Percentiles rank a stretch among this genome's conserved stretches.
These are phyloP conservation scores for Pythium diclinum DNA, from an alignment of 352 stramenopile species.

Conservation along the genomic window DNA sequence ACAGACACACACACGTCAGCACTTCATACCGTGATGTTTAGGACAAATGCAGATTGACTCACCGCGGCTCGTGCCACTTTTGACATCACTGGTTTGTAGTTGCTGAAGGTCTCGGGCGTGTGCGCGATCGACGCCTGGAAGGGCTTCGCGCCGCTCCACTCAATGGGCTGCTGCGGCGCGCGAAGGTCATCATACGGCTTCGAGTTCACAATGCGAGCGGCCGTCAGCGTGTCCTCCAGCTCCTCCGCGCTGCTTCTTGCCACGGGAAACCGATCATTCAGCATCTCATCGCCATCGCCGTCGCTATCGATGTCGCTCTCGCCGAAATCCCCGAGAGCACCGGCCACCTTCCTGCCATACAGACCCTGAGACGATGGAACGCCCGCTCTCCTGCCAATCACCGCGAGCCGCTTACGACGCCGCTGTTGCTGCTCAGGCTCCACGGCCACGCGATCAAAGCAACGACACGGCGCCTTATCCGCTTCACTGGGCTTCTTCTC, in stretches of 20 bases:
- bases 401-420: constrained; percentile 2
- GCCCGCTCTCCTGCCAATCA: constrained; percentile 1
- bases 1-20: constrained; percentile 1
- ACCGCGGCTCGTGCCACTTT: not conserved
- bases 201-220: not conserved
- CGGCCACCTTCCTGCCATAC: constrained; percentile 14
- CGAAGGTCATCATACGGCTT: not conserved
- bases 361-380: constrained; percentile 13
- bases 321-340: constrained; percentile 11
- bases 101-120: constrained; percentile 3
- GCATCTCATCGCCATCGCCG: not conserved
- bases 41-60: not conserved
- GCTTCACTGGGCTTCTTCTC: not conserved
- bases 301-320: constrained; percentile 12
- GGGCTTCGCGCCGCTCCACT: constrained; percentile 23
- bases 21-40: not conserved
- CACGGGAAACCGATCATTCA: not conserved
- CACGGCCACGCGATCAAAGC: constrained; percentile 4
- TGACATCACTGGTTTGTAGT: not conserved
- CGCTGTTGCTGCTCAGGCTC: not conserved
- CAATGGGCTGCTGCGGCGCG: constrained; percentile 8
- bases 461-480: constrained; percentile 1
- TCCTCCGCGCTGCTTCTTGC: constrained; percentile 11
- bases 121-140: constrained; percentile 51
- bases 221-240: constrained; percentile 2